phyloP scores from a whole-genome alignment of 306 rosid genomes.

The Prinsepia uniflora region DNA sequence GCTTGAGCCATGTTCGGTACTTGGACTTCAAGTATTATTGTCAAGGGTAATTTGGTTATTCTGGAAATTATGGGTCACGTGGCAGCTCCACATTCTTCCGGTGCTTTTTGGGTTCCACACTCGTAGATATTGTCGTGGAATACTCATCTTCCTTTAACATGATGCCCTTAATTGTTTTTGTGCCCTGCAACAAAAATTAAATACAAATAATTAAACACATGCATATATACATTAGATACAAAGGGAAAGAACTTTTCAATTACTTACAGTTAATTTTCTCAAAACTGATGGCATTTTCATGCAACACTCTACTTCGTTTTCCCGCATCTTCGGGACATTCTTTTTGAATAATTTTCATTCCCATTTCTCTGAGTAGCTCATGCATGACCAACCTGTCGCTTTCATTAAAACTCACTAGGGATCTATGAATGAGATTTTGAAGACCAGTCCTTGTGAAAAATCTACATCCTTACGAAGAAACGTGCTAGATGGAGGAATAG shows the following conservation, averaged over 20 bases:
- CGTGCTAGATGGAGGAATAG: neutral
- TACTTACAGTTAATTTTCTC: neutral
- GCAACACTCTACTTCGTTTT: neutral
- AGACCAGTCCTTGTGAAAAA: neutral
- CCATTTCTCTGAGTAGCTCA: neutral
- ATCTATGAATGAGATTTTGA: slow-evolving; percentile 1
- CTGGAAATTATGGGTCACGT: too few relatives aligned
- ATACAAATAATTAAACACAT: neutral
- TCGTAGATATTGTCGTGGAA: neutral
- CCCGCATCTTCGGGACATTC: neutral
- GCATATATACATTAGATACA: neutral
- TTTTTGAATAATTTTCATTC: neutral
- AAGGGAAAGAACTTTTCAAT: neutral
- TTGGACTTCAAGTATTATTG: too few relatives aligned
- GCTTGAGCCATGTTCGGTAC: too few relatives aligned
- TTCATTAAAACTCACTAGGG: neutral
- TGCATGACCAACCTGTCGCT: neutral
- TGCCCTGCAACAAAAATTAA: neutral
- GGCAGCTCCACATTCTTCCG: too few relatives aligned
- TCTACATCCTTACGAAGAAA: neutral
- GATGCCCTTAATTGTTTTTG: neutral
- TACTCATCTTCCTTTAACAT: neutral
- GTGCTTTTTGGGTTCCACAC: too few relatives aligned
- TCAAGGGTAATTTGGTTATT: too few relatives aligned
- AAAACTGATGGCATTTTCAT: neutral